phyloP scores from a whole-genome alignment of 2,329 filamentous ascomycete species.

The Podosphaera leucotricha region DNA sequence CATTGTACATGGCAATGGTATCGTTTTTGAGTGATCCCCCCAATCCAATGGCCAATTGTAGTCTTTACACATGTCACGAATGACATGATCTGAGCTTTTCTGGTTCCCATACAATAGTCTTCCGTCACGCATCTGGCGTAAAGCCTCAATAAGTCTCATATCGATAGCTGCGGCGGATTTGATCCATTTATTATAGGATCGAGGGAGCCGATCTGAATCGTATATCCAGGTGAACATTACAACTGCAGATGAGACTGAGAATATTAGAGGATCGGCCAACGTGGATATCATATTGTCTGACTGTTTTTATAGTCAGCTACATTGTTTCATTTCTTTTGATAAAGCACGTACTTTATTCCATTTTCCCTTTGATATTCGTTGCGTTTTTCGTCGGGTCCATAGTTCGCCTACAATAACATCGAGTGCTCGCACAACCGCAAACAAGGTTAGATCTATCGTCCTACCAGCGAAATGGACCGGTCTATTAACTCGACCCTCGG shows the following conservation, averaged over 20 bases:
- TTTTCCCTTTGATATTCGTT: conserved; percentile 21
- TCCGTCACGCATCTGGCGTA: conserved; percentile 40
- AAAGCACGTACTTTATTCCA: conserved; percentile 22
- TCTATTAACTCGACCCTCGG: conserved; percentile 9
- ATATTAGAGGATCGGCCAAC: conserved; percentile 43
- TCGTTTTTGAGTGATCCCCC: conserved; percentile 44
- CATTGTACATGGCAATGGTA: conserved; percentile 61
- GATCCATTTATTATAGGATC: conserved; percentile 63
- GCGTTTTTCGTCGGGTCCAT: conserved; percentile 30
- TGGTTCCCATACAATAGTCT: conserved; percentile 50
- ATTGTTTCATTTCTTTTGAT: not conserved
- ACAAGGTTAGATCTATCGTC: conserved; percentile 65
- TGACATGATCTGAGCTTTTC: conserved; percentile 42
- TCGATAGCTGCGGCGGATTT: conserved; percentile 54
- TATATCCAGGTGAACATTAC: conserved; percentile 90
- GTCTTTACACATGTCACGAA: conserved; percentile 49
- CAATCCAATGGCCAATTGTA: conserved; percentile 43
- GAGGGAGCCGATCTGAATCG: conserved; percentile 42
- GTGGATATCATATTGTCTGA: conserved; percentile 17
- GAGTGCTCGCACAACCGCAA: conserved; percentile 45
- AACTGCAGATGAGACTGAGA: conserved; percentile 45
- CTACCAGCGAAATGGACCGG: conserved; percentile 31
- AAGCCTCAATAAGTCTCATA: conserved; percentile 45
- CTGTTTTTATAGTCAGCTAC: conserved; percentile 4
- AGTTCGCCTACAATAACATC: conserved; percentile 45